phyloP scores from a whole-genome alignment of 2,329 filamentous ascomycete species.

The Aureobasidium sp. region DNA sequence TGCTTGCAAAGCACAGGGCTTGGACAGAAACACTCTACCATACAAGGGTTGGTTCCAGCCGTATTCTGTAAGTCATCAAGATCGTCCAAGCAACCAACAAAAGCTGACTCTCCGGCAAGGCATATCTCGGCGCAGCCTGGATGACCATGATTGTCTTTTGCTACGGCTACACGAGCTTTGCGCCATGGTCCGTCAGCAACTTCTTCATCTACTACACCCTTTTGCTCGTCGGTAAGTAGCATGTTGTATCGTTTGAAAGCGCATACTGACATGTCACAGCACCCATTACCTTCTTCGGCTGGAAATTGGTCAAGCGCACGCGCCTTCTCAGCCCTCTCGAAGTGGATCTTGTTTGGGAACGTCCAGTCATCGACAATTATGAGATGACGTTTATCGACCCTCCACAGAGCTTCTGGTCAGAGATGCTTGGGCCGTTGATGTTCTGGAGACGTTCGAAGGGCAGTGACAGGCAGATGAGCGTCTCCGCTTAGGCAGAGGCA shows the following conservation, averaged over 20 bases:
- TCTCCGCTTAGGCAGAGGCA: neutral
- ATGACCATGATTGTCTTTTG: slow-evolving; percentile 35
- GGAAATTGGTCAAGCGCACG: slow-evolving; percentile 59
- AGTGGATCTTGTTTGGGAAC: slow-evolving; percentile 56
- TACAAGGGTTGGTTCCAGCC: slow-evolving; percentile 52
- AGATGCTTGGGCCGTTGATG: slow-evolving; percentile 31
- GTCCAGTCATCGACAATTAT: slow-evolving; percentile 52
- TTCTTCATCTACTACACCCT: slow-evolving; percentile 47
- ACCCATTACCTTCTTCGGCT: slow-evolving; percentile 49
- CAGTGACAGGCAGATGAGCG: neutral
- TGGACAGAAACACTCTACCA: slow-evolving; percentile 48
- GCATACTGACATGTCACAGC: slow-evolving; percentile 18
- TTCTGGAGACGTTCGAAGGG: neutral
- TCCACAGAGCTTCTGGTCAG: slow-evolving; percentile 49
- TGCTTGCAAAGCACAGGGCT: slow-evolving; percentile 44
- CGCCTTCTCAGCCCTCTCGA: slow-evolving; percentile 47
- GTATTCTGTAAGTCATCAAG: slow-evolving; percentile 48
- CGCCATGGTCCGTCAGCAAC: slow-evolving; percentile 39
- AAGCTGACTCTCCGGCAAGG: slow-evolving; percentile 40
- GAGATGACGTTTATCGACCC: slow-evolving; percentile 44
- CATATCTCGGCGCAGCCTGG: slow-evolving; percentile 47
- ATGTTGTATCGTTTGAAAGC: too few relatives aligned
- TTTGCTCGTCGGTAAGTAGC: slow-evolving; percentile 32
- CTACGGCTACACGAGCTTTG: slow-evolving; percentile 51
- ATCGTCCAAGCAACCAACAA: slow-evolving; percentile 29